Evolutionary conservation across 2,329 filamentous ascomycete species (phyloP).

Genomic region (Metarhizium rileyi): DNA sequence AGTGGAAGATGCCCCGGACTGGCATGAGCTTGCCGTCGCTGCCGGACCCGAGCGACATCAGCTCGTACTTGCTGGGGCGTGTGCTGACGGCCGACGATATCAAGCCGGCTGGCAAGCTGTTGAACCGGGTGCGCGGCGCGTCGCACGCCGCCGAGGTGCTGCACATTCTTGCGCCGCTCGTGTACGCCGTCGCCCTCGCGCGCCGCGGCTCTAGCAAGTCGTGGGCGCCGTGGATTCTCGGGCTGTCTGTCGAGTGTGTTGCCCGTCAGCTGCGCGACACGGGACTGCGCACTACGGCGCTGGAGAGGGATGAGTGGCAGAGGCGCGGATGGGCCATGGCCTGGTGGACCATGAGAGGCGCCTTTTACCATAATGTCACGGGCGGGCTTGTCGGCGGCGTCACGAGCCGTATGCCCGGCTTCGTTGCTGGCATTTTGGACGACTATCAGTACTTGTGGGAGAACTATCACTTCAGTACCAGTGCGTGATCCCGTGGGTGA

Average conservation of each 20-base stretch:
- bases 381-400: conserved; percentile 64
- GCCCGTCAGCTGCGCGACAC: conserved; percentile 74
- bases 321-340: conserved; percentile 83
- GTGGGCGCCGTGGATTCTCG: conserved; percentile 89
- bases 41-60: conserved; percentile 73
- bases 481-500: no score
- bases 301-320: conserved; percentile 84
- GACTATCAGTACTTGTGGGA: conserved; percentile 99
- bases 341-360: conserved; percentile 96
- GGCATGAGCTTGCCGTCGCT: conserved; percentile 76
- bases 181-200: conserved; percentile 77
- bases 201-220: conserved; percentile 61
- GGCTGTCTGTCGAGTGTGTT: conserved; percentile 74
- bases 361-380: conserved; percentile 89
- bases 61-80: conserved; percentile 76
- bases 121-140: conserved; percentile 70
- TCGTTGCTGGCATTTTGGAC: conserved; percentile 78
- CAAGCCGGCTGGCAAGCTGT: conserved; percentile 75
- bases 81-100: conserved; percentile 95
- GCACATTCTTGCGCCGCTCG: conserved; percentile 79
- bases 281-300: conserved; percentile 68
- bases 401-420: conserved; percentile 65
- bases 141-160: conserved; percentile 77
- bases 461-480: conserved; percentile 83
- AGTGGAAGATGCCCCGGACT: conserved; percentile 92